Conservation (phyloP, 208 protist species). For the Naegleria fowleri region DNA sequence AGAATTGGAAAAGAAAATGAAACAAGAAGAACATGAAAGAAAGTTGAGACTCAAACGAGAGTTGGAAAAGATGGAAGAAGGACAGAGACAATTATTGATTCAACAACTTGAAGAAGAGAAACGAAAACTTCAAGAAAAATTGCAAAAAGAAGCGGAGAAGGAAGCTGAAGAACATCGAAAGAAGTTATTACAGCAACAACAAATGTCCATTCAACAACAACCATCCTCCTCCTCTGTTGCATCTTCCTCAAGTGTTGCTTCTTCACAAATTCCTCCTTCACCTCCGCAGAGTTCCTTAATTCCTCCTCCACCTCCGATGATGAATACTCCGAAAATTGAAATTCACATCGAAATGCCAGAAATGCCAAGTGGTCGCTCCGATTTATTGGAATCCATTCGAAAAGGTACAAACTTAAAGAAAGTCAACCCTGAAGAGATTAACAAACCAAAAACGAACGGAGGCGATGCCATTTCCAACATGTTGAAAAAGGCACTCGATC, state of each 20-base stretch:
- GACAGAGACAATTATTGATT: background rate
- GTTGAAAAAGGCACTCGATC: background rate
- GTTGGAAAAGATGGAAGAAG: background rate
- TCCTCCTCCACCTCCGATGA: background rate
- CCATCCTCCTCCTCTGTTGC: too few relatives aligned
- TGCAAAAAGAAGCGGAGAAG: background rate
- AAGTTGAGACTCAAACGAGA: background rate
- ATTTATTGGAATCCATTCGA: background rate
- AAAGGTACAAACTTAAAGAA: background rate
- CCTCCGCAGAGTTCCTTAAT: background rate
- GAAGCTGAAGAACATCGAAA: background rate
- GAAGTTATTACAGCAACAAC: background rate
- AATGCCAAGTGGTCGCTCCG: background rate
- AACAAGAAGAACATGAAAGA: conserved; percentile 1
- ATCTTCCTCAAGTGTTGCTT: too few relatives aligned
- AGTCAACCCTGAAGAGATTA: background rate
- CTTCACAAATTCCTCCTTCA: background rate
- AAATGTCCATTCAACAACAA: background rate
- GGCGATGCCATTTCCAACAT: background rate
- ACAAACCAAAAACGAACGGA: background rate
- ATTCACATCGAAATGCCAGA: background rate
- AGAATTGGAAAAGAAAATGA: conserved; percentile 11
- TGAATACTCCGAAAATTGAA: background rate
- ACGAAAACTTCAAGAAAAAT: background rate
- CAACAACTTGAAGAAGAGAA: conserved; percentile 6